A percentile compares a stretch with the other conserved stretches of the same genome.
Conservation (phyloP, 805 yeast species). For the Candida sphagnicola region DNA sequence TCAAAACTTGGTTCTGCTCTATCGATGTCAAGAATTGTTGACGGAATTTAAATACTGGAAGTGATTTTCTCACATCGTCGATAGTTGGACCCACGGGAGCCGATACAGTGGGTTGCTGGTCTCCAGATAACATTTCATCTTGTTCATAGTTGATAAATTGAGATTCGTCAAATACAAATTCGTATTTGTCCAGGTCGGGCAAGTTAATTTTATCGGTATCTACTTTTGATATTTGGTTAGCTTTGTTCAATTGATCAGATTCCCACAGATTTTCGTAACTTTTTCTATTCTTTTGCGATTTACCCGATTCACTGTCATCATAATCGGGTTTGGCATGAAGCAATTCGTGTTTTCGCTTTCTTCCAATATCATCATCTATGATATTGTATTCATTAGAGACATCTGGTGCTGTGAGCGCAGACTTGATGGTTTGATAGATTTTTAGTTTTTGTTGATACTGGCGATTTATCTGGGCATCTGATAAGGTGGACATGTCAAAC, state of each 20-base stretch:
- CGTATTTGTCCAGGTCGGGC: constrained; percentile 50
- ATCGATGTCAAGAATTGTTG: constrained; percentile 59
- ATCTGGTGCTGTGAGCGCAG: constrained; percentile 1
- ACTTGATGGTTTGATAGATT: constrained; percentile 1
- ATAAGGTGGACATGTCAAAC: constrained; percentile 1
- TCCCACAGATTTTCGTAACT: constrained; percentile 48
- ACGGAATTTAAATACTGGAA: constrained; percentile 73
- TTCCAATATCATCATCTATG: constrained; percentile 2
- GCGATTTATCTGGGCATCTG: constrained; percentile 4
- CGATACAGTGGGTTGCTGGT: constrained; percentile 8
- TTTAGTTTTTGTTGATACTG: constrained; percentile 3
- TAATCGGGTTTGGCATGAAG: constrained; percentile 31
- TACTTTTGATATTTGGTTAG: constrained; percentile 23
- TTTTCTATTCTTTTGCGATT: constrained; percentile 10
- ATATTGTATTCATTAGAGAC: not conserved
- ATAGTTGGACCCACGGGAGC: constrained; percentile 18
- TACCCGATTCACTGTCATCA: constrained; percentile 11
- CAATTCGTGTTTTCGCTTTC: constrained; percentile 47
- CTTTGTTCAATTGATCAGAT: constrained; percentile 43
- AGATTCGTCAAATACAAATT: constrained; percentile 69
- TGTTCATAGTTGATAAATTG: constrained; percentile 36
- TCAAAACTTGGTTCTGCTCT: constrained; percentile 57
- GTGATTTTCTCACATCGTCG: constrained; percentile 52
- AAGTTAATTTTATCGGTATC: constrained; percentile 38
- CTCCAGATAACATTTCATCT: constrained; percentile 14